Evolutionary conservation across 345 rosid species (phyloP), one percentile per base, ranked within the genome.

Genomic region (Mangifera indica): DNA sequence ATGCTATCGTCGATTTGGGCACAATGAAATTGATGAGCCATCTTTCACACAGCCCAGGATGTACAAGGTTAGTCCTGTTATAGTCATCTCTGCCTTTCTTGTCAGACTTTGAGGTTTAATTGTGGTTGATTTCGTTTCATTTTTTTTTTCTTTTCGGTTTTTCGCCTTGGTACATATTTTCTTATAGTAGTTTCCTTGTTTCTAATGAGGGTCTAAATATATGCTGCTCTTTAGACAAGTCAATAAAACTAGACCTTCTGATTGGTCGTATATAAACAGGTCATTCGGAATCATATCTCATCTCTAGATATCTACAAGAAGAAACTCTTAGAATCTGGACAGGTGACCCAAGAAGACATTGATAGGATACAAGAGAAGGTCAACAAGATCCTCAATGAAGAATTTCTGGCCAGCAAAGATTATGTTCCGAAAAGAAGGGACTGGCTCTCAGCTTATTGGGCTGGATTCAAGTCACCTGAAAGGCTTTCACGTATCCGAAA

Each of bases 361-460:
- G 66, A 67, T 60, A 77, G 44, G 70, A 88, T 91, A 80, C 87
- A 79, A 37, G 83, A 81, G 67, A 91, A 89, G 84, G 89, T 91
- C 82, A 80, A 65, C 74, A 45, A 76, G 58, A 89, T 91, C 73
- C 93, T 91, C 49, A 87, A 81, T 79, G 93, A 91, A 80, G 92
- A 91, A 72, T 86, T 86, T 60, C 52, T 84, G 74, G 86, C 87
- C 67, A 89, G 92, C 84, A 89, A 87, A 82, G 89, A 91, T 71
- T 87, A 89, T 82, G 85, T 84, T 78, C 87, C 86, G 7, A 80
- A 86, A 63, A 81, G 80, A 75, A 86, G 93, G 73, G 97, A 89
- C 40, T 91, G 97, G 97, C 97, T 91, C 74, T 85, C 93, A 15
- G 85, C 97, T 72, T 86, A 87, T 72, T 91, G 97, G 97, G 57